phyloP scores from a whole-genome alignment of 2,329 filamentous ascomycete species.

The Annulohypoxylon truncatum region DNA sequence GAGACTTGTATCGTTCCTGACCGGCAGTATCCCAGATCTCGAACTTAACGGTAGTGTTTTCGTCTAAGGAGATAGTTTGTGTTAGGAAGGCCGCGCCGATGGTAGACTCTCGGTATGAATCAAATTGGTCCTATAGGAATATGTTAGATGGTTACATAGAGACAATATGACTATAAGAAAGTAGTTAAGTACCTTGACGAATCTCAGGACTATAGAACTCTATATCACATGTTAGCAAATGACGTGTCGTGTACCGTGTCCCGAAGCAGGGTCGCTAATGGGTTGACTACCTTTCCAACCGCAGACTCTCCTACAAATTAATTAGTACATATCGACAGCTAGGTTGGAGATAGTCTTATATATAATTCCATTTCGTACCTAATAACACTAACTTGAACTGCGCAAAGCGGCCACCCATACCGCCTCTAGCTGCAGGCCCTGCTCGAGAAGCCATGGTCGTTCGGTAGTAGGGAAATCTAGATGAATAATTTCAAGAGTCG shows the following conservation, averaged over 20 bases:
- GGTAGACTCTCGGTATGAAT: constrained; percentile 95
- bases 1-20: constrained; percentile 98
- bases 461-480: constrained; percentile 36
- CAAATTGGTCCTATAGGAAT: constrained; percentile 88
- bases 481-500: not conserved
- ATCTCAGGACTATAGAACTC: constrained; percentile 97
- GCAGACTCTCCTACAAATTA: constrained; percentile 85
- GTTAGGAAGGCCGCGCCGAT: constrained; percentile 99
- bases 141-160: constrained; percentile 41
- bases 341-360: not conserved
- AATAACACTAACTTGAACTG: constrained; percentile 99
- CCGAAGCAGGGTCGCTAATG: constrained; percentile 19
- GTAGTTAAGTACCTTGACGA: constrained; percentile 81
- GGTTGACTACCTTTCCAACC: constrained; percentile 85
- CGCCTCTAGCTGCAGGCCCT: constrained; percentile 69
- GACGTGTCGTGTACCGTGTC: constrained; percentile 41
- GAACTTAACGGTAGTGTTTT: constrained; percentile 98
- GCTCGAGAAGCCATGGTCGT: constrained; percentile 84
- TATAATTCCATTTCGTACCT: constrained; percentile 74
- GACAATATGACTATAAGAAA: not conserved
- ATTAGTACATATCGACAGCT: constrained; percentile 53
- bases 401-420: constrained; percentile 86
- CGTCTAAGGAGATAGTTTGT: constrained; percentile 97
- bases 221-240: constrained; percentile 56
- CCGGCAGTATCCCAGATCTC: constrained; percentile 99